A percentile compares a stretch with the other conserved stretches of the same genome.
Evolutionary conservation across 2,329 filamentous ascomycete species (phyloP).

Genomic region (Cladophialophora bantiana): DNA sequence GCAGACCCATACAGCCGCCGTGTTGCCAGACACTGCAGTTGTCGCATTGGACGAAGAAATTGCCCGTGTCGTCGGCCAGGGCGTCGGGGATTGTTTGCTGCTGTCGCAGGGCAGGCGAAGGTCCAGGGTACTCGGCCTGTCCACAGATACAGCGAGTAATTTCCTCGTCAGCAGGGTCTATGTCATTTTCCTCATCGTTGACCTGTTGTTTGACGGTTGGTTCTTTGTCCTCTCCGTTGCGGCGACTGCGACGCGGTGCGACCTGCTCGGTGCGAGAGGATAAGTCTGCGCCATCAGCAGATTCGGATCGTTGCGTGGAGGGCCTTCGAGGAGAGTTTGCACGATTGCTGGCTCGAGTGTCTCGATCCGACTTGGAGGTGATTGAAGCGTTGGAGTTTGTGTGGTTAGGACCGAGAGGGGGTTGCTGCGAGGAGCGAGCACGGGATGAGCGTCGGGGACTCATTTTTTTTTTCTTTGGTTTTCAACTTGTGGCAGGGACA

Average conservation of each 20-base stretch:
- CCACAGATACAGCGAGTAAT: conserved; percentile 95
- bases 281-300: conserved; percentile 62
- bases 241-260: conserved; percentile 77
- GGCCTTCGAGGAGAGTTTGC: conserved; percentile 77
- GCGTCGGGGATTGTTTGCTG: conserved; percentile 26
- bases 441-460: conserved; percentile 89
- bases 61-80: conserved; percentile 78
- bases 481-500: too few species aligned
- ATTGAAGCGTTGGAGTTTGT: conserved; percentile 71
- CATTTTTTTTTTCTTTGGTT: conserved; percentile 49
- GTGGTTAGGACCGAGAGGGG: conserved; percentile 73
- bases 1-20: conserved; percentile 95
- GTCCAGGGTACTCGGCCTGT: conserved; percentile 91
- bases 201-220: conserved; percentile 49
- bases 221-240: conserved; percentile 66
- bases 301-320: conserved; percentile 64
- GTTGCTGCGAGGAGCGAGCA: conserved; percentile 78
- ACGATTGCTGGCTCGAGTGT: conserved; percentile 75
- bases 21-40: conserved; percentile 98
- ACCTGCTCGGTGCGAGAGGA: conserved; percentile 49
- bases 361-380: conserved; percentile 72
- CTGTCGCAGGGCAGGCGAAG: conserved; percentile 32
- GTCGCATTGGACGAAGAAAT: conserved; percentile 98
- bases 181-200: conserved; percentile 68
- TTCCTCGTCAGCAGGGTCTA: conserved; percentile 83